Evolutionary conservation across 2,329 filamentous ascomycete species (phyloP), one percentile per base, ranked within the genome.

Genomic region (Dryadomyces sulphureus): DNA sequence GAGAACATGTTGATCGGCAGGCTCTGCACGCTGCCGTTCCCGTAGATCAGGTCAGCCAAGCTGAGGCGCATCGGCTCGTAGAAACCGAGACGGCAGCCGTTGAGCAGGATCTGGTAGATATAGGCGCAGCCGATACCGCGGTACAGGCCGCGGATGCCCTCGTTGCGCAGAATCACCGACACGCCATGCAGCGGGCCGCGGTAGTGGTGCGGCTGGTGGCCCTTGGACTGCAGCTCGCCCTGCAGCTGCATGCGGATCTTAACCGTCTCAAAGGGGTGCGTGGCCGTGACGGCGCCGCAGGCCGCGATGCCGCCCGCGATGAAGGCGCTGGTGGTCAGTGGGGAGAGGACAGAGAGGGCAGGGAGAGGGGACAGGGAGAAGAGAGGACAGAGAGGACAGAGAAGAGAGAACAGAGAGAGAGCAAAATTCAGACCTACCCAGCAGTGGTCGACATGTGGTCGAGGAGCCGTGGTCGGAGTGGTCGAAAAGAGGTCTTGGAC

Each of bases 211-310:
- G 84, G 83, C 48, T 90, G 86, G 60, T 88, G 79, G 55, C 79
- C 79, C 61, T 89, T 94, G 48, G 81, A 72, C 60, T 95, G 87
- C 46, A 98, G 76, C 65, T 98, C 92, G 63, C 92, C 92, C 65
- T 98, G 92, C 46, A 98, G 66, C 68, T 98, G 92, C 75, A 98
- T 79, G 58, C 89, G 84, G 61, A 96, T 96, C 76, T 98, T 98
- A 62, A 98, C 88, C 12, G 90, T 96, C 67, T 98, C 92, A 68
- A 96, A 96, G 48, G 89, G 89, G 65, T 98, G 92, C 43, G 92
- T 96, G 54, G 93, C 89, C 36, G 90, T 96, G 48, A 98, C 92
- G 53, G 92, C 92, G 60, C 92, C 92, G 67, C 90, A 96, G 54
- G 92, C 92, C 60, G 92, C 92, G 60, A 98, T 84, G 61, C 92